phyloP scores from a whole-genome alignment of 108 stramenopile genomes.

The Pseudonitzschia pungens region DNA sequence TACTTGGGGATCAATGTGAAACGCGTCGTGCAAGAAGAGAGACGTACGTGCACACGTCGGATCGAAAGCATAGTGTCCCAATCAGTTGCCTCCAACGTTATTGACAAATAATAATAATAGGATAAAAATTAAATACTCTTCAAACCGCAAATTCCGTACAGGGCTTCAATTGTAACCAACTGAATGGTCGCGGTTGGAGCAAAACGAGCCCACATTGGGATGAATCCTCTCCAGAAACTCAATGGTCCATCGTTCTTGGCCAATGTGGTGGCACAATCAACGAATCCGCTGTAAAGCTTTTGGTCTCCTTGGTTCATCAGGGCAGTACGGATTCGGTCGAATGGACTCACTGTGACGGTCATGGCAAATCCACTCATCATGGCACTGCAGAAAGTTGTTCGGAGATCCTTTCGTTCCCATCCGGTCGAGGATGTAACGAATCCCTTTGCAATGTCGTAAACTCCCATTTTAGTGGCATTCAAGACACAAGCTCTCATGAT shows the following conservation, averaged over 20 bases:
- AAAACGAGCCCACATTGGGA: conserved; percentile 89
- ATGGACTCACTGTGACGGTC: conserved; percentile 82
- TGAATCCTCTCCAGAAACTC: conserved; percentile 82
- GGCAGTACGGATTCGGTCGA: conserved; percentile 57
- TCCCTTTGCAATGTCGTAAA: conserved; percentile 87
- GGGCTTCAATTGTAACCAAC: conserved; percentile 81
- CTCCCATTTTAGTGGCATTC: conserved; percentile 94
- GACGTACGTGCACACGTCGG: no score
- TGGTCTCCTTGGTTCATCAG: conserved; percentile 86
- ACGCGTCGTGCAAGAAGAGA: no score
- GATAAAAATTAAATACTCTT: conserved; percentile 60
- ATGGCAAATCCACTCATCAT: conserved; percentile 89
- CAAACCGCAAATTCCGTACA: conserved; percentile 68
- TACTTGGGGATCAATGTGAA: no score
- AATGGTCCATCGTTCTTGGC: conserved; percentile 65
- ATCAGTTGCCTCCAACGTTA: no score
- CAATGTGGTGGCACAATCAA: conserved; percentile 72
- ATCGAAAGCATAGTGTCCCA: no score
- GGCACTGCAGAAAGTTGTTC: conserved; percentile 62
- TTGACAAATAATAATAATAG: conserved; percentile 22
- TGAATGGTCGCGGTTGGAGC: conserved; percentile 87
- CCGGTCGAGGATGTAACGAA: conserved; percentile 61
- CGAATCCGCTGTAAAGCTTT: conserved; percentile 78
- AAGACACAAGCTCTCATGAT: conserved; percentile 85
- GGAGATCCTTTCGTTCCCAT: conserved; percentile 74